Evolutionary conservation across 164 flowering plant species (phyloP), one percentile per base, ranked within the genome.

Genomic region (Stephania japonica): DNA sequence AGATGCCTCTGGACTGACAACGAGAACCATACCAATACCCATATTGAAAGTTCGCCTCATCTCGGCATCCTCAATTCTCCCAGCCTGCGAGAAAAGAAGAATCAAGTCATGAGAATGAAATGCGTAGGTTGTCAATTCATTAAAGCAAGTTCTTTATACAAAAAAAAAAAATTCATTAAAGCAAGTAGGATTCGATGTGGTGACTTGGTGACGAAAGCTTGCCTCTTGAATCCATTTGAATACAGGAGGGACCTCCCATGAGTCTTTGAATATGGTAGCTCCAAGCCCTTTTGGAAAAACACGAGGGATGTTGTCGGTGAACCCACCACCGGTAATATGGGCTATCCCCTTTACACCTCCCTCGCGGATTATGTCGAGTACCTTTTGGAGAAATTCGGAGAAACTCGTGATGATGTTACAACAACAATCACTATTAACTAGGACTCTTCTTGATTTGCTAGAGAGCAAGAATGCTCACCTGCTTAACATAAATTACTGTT

Each of bases 181-280:
- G 43, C 32, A 14, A 23, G 41, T 16, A 8, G 62, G 8, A 41
- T 18, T 25, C 19, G 24, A 61, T 38, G 11, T 63, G 62, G 19
- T 56, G 43, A 61, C 18, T 18, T 63, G 62, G 19, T 56, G 21
- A 56, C 3, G n/a, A 16, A 16, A 16, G 62, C 42, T 80, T 78
- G 93, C 99, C 99, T 91, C 89, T 85, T 95, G 94, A 66, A 95
- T 87, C 97, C 99, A 95, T 70, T 87, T 95, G 81, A 95, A 95
- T 27, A 95, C 78, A 12, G 93, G 72, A 68, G 92, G 98, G 18
- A 90, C 71, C 44, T 81, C 80, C 99, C 99, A 95, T 13, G 98
- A 88, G 63, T 83, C 84, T 43, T 79, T 68, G 70, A 84, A 78
- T 53, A 93, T 89, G 43, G 77, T 73, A 75, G 97, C 97, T 76